These are phyloP conservation scores for Pestalotiopsis sp. DNA, from an alignment of 2,329 filamentous ascomycete genomes.

Conservation along the genomic window DNA sequence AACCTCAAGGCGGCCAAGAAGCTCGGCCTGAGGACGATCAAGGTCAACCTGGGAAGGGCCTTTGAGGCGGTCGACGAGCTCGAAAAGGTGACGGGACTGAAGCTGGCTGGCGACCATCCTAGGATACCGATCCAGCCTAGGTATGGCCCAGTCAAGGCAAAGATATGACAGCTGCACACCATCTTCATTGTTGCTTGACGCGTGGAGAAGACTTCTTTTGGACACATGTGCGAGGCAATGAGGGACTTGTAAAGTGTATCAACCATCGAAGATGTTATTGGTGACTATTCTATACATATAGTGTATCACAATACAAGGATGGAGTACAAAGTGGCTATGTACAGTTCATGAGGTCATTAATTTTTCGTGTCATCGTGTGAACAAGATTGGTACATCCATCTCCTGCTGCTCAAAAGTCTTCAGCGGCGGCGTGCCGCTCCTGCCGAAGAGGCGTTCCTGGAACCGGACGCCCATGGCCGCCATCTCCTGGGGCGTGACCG, in stretches of 20 bases:
- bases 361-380: slow-evolving; percentile 39
- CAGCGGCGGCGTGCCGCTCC: slow-evolving; percentile 24
- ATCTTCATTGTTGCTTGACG: background rate
- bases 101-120: slow-evolving; percentile 58
- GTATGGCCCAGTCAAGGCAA: slow-evolving; percentile 38
- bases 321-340: background rate
- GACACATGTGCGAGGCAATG: background rate
- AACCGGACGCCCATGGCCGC: slow-evolving; percentile 39
- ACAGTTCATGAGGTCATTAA: slow-evolving; percentile 4
- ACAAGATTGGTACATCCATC: slow-evolving; percentile 64
- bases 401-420: slow-evolving; percentile 39
- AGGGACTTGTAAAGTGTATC: too few species aligned
- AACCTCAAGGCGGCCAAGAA: slow-evolving; percentile 81
- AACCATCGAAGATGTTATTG: too few species aligned
- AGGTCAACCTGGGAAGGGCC: slow-evolving; percentile 77
- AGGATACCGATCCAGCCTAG: slow-evolving; percentile 48
- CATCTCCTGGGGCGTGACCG: slow-evolving; percentile 22
- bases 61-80: slow-evolving; percentile 82
- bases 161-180: slow-evolving; percentile 36
- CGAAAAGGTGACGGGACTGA: slow-evolving; percentile 73
- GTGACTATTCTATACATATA: background rate
- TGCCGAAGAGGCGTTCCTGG: slow-evolving; percentile 46
- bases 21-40: slow-evolving; percentile 80
- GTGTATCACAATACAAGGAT: background rate
- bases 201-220: slow-evolving; percentile 10